Evolutionary conservation across 1,139 yeast species (phyloP).

Genomic region (Debaryomycetaceae sp.): DNA sequence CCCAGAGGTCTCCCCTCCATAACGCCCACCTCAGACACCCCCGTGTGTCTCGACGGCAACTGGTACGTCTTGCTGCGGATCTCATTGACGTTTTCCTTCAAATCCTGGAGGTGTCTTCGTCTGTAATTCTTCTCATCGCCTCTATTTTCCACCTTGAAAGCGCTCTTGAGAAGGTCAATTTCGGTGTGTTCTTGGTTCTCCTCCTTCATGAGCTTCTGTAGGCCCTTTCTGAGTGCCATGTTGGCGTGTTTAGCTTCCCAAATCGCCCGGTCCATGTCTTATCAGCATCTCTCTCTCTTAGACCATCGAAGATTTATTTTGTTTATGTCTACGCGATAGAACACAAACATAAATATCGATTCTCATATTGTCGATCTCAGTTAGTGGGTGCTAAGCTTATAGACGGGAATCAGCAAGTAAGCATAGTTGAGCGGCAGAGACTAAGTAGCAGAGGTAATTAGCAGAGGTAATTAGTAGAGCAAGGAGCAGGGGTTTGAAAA

Average conservation of each 20-base stretch:
- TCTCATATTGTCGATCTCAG: not conserved
- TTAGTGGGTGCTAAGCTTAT: too few relatives aligned
- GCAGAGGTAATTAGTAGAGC: too few relatives aligned
- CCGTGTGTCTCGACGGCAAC: slow-evolving; percentile 6
- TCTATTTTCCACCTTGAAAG: slow-evolving; percentile 4
- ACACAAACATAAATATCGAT: not conserved
- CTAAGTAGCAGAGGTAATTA: too few relatives aligned
- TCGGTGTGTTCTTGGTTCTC: slow-evolving; percentile 9
- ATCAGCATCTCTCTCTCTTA: not conserved
- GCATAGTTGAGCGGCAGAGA: too few relatives aligned
- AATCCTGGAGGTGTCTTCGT: slow-evolving; percentile 6
- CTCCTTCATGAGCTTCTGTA: slow-evolving; percentile 7
- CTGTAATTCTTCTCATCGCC: slow-evolving; percentile 3
- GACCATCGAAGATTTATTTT: not conserved
- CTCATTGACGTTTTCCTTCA: slow-evolving; percentile 9
- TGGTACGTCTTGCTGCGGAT: slow-evolving; percentile 10
- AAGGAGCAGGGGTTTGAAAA: not conserved
- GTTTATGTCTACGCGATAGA: slow-evolving; percentile 1
- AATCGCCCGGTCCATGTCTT: slow-evolving; percentile 5
- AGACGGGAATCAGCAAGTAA: too few relatives aligned
- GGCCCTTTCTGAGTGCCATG: slow-evolving; percentile 4
- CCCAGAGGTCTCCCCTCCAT: not conserved
- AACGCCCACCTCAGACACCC: not conserved
- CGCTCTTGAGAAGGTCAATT: slow-evolving; percentile 6
- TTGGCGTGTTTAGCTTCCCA: slow-evolving; percentile 6